Evolutionary conservation across 306 rosid genomes (phyloP).

Genomic region (Purshia tridentata): DNA sequence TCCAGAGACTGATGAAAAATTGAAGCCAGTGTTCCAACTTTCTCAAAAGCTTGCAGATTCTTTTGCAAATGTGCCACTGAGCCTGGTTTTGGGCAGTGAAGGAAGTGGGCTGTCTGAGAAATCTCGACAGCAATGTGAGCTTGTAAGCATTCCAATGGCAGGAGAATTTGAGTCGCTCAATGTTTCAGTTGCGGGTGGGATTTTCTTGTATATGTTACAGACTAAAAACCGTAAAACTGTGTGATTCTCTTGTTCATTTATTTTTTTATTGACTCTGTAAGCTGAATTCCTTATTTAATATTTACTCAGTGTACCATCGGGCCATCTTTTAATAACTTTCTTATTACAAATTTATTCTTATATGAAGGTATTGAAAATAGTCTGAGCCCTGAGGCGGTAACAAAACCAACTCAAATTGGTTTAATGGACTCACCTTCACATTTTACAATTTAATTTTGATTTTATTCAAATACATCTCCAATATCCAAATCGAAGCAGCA

Average conservation of each 20-base stretch:
- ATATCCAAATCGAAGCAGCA: neutral
- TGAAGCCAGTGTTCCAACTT: constrained; percentile 44
- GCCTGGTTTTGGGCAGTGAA: constrained; percentile 91
- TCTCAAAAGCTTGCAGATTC: constrained; percentile 56
- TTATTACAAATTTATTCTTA: too few relatives aligned
- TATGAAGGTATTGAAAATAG: too few relatives aligned
- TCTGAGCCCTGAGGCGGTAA: too few relatives aligned
- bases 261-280: too few relatives aligned
- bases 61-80: constrained; percentile 45
- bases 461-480: too few relatives aligned
- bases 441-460: too few relatives aligned
- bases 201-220: constrained; percentile 80
- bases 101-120: constrained; percentile 81
- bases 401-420: too few relatives aligned
- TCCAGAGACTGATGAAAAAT: constrained; percentile 47
- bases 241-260: neutral
- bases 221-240: constrained; percentile 20
- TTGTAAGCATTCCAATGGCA: constrained; percentile 88
- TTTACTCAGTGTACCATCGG: too few relatives aligned
- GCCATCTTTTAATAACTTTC: too few relatives aligned
- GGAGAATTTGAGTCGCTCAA: constrained; percentile 89
- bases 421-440: too few relatives aligned
- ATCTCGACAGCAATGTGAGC: constrained; percentile 59
- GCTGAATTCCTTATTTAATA: too few relatives aligned
- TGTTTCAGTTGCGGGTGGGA: constrained; percentile 98